A percentile compares a stretch with the other conserved stretches of the same genome.
These are phyloP conservation scores for Meira nashicola DNA, from an alignment of 1,284 basidiomycete genomes.

Conservation along the genomic window DNA sequence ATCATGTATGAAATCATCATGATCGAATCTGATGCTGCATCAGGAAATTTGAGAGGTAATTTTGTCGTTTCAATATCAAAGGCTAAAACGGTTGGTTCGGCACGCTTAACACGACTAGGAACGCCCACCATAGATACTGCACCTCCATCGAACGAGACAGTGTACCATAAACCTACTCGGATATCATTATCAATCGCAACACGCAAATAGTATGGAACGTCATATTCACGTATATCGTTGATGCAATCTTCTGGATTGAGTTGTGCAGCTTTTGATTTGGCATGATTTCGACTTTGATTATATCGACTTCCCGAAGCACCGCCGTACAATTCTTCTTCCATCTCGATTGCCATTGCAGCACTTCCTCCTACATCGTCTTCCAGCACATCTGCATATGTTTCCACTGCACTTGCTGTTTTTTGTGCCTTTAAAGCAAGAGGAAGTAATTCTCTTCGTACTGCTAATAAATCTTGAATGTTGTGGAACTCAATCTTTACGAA, in stretches of 20 bases:
- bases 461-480: conserved; percentile 84
- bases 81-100: conserved; percentile 97
- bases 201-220: conserved; percentile 94
- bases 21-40: conserved; percentile 90
- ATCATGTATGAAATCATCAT: conserved; percentile 99
- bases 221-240: conserved; percentile 91
- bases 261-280: conserved; percentile 1
- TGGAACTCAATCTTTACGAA: conserved; percentile 86
- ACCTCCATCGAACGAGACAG: conserved; percentile 72
- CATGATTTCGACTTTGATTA: background rate
- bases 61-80: conserved; percentile 99
- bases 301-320: conserved; percentile 3
- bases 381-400: conserved; percentile 97
- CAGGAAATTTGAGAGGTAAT: conserved; percentile 95
- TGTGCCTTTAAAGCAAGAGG: conserved; percentile 84
- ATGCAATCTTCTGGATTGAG: conserved; percentile 83
- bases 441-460: conserved; percentile 79
- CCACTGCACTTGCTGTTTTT: conserved; percentile 89
- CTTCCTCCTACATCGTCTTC: conserved; percentile 51
- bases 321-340: conserved; percentile 14
- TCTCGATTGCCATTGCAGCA: conserved; percentile 34
- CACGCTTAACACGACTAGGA: conserved; percentile 86
- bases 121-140: conserved; percentile 71
- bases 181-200: conserved; percentile 96
- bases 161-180: conserved; percentile 95